These are phyloP conservation scores for Macaranga tanarius DNA, from an alignment of 441 rosid genomes.

Conservation along the genomic window DNA sequence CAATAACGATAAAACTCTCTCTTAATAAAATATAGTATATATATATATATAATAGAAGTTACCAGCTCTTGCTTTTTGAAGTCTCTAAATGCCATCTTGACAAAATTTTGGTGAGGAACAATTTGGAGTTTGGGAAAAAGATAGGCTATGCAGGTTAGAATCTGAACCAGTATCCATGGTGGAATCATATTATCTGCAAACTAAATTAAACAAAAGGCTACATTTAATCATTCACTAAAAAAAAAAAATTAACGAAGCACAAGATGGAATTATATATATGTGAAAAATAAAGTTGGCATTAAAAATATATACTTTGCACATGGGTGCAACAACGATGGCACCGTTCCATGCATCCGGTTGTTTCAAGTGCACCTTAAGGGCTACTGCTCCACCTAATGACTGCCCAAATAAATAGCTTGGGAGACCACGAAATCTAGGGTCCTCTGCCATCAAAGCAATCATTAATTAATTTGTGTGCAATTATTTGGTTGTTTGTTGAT, in stretches of 20 bases:
- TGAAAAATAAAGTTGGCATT: neutral
- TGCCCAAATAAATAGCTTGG: slow-evolving; percentile 82
- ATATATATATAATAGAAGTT: neutral
- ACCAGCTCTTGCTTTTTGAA: slow-evolving; percentile 67
- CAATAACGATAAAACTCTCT: neutral
- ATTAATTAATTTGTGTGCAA: no score
- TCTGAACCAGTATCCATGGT: slow-evolving; percentile 48
- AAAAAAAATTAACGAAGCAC: neutral
- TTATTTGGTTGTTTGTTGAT: no score
- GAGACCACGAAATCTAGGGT: slow-evolving; percentile 43
- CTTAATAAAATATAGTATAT: no score
- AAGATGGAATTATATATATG: neutral
- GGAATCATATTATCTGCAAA: slow-evolving; percentile 85
- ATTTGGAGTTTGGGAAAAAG: slow-evolving; percentile 75
- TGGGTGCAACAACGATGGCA: slow-evolving; percentile 84
- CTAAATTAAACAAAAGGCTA: slow-evolving; percentile 29
- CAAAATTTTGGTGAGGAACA: slow-evolving; percentile 82
- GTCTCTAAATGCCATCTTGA: slow-evolving; percentile 69
- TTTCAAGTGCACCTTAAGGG: slow-evolving; percentile 78
- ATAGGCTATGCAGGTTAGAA: slow-evolving; percentile 64
- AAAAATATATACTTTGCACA: slow-evolving; percentile 75
- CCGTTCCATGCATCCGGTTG: slow-evolving; percentile 87
- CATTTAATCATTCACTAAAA: neutral
- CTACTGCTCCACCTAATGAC: slow-evolving; percentile 94
- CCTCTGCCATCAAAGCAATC: slow-evolving; percentile 40